Evolutionary conservation across 2,329 filamentous ascomycete species (phyloP).

Genomic region (Domatiomyces globalis): DNA sequence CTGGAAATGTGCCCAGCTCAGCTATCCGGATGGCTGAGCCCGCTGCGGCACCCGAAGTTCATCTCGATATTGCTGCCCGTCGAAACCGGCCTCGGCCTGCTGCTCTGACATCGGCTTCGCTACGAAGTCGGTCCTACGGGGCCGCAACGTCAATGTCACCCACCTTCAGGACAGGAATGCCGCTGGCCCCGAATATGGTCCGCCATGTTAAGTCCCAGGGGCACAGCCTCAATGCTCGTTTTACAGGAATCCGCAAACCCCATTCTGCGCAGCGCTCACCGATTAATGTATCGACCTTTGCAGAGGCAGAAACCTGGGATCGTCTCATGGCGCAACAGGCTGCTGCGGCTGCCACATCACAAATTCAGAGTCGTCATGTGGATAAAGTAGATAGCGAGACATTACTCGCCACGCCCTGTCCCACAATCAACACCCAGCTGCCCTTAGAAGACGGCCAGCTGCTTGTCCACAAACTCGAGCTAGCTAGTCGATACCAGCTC

Average conservation of each 20-base stretch:
- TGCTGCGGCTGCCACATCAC: constrained; percentile 25
- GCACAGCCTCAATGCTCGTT: constrained; percentile 31
- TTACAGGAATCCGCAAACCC: constrained; percentile 33
- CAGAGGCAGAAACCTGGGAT: constrained; percentile 28
- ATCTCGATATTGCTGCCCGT: constrained; percentile 33
- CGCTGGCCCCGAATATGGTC: constrained; percentile 26
- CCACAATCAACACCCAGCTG: background rate
- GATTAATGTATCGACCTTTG: constrained; percentile 30
- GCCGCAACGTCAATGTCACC: constrained; percentile 30
- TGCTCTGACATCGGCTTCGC: constrained; percentile 30
- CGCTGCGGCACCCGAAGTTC: constrained; percentile 17
- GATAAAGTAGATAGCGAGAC: background rate
- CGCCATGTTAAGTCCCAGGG: constrained; percentile 32
- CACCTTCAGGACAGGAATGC: constrained; percentile 23
- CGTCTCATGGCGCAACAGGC: constrained; percentile 16
- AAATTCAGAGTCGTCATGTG: constrained; percentile 17
- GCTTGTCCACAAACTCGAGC: constrained; percentile 5
- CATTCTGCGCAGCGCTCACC: constrained; percentile 35
- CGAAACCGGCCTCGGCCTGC: constrained; percentile 34
- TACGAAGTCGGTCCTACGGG: constrained; percentile 24
- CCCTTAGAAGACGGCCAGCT: constrained; percentile 1
- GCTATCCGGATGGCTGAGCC: background rate
- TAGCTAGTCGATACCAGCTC: constrained; percentile 6
- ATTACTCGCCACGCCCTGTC: background rate
- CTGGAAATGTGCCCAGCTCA: background rate